Base-by-base conservation (phyloP, 768 basidiomycete species). In the Tricholoma matsutake region DNA sequence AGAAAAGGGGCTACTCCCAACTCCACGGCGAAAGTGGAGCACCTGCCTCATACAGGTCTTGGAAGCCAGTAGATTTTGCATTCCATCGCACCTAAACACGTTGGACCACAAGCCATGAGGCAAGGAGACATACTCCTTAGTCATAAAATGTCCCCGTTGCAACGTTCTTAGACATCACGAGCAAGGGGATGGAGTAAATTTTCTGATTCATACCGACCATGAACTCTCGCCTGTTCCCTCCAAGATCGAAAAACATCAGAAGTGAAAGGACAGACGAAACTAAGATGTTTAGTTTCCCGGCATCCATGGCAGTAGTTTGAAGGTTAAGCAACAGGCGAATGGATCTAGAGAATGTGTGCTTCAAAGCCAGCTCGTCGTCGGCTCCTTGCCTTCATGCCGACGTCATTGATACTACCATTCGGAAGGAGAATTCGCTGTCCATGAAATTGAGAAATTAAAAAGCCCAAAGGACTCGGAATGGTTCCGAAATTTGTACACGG, bases 341-440 rank as follows among this genome's bases (percentile, higher is more conserved):
- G 31, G 16, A 2, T 11, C 13, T 31, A 16, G 51, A 25, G 25
- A 32, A 18, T 53, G 10, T 18, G 29, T 22, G 29, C 13, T 31
- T 6, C 16, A 31, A 53, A 29, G 51, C 7, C 4, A 29, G 14
- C 29, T 52, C 14, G 29, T 31, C 29, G 51, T 32, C 51, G 51
- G 51, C 13, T 7, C 7, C 51, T 53, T 53, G 51, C 32, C 29
- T 9, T 53, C 32, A 53, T 4, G 51, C 51, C 51, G 51, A 29
- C 8, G 3, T 31, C 51, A 31, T 10, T 53, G 51, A 31, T 31
- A 31, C 28, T 53, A 32, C 28, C 47, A 25, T 53, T 52, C 47
- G 54, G 54, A 58, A 55, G 55, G 51, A 41, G 56, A 28, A 58
- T 58, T 52, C 57, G 31, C 60, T 58, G 59, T 64, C 20, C 52